A percentile compares a stretch with the other conserved stretches of the same genome.
phyloP scores from a whole-genome alignment of 1,139 yeast species.

The Arxiozyma bovina region DNA sequence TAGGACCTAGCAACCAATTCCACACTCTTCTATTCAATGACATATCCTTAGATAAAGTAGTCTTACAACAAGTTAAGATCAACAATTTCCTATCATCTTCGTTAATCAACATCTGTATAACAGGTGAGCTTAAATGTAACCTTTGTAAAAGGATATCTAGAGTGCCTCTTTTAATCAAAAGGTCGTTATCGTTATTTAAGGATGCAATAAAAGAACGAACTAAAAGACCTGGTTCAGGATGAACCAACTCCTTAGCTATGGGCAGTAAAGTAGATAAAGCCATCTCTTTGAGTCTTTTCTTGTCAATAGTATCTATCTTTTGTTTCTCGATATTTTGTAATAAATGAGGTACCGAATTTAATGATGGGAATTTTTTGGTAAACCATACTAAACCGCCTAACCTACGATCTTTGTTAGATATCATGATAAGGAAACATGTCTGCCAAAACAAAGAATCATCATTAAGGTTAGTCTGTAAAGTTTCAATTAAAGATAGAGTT shows the following conservation, averaged over 20 bases:
- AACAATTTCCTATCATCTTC: constrained; percentile 49
- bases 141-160: constrained; percentile 68
- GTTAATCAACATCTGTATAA: constrained; percentile 42
- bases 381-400: constrained; percentile 81
- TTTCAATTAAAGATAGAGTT: constrained; percentile 51
- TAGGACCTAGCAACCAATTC: constrained; percentile 85
- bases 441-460: constrained; percentile 85
- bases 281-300: constrained; percentile 5
- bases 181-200: constrained; percentile 48
- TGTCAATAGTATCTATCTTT: neutral
- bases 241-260: constrained; percentile 54
- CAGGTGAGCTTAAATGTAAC: constrained; percentile 54
- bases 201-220: constrained; percentile 68
- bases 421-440: constrained; percentile 61
- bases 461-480: constrained; percentile 46
- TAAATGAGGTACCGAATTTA: constrained; percentile 32
- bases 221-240: constrained; percentile 73
- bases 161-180: constrained; percentile 80
- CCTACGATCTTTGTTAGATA: constrained; percentile 69
- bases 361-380: constrained; percentile 53
- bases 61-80: constrained; percentile 53
- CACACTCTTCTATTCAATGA: constrained; percentile 85
- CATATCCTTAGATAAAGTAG: constrained; percentile 80
- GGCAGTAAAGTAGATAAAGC: constrained; percentile 32
- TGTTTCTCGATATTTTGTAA: constrained; percentile 14